Percentiles rank a stretch among this genome's conserved stretches.
phyloP scores from a whole-genome alignment of 352 stramenopile genomes.

The Phytophthora cryptogea region DNA sequence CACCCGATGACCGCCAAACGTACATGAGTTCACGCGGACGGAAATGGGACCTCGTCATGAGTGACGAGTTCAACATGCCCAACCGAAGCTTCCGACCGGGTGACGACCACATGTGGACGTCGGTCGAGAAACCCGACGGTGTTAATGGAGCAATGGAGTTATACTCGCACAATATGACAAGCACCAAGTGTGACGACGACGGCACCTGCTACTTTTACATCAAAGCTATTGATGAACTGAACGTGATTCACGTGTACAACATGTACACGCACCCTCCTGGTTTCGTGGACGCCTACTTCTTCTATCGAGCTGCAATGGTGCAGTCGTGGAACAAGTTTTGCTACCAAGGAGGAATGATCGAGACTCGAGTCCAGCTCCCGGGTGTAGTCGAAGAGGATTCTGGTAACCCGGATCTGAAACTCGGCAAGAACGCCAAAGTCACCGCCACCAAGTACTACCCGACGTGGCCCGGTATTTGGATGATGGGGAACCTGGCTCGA shows the following conservation, averaged over 20 bases:
- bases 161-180: slow-evolving; percentile 87
- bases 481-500: slow-evolving; percentile 94
- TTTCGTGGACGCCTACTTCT: slow-evolving; percentile 54
- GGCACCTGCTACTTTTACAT: slow-evolving; percentile 60
- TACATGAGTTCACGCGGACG: slow-evolving; percentile 53
- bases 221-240: slow-evolving; percentile 40
- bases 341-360: slow-evolving; percentile 85
- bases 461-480: slow-evolving; percentile 6
- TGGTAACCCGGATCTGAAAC: slow-evolving; percentile 46
- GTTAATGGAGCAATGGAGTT: slow-evolving; percentile 90
- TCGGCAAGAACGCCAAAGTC: slow-evolving; percentile 55
- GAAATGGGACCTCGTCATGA: slow-evolving; percentile 86
- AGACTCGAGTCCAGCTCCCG: slow-evolving; percentile 89
- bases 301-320: slow-evolving; percentile 81
- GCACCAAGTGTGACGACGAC: slow-evolving; percentile 47
- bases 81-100: slow-evolving; percentile 91
- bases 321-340: slow-evolving; percentile 76
- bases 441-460: slow-evolving; percentile 68
- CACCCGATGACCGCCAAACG: slow-evolving; percentile 34
- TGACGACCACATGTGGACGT: slow-evolving; percentile 93
- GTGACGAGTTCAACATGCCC: slow-evolving; percentile 93
- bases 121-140: slow-evolving; percentile 93
- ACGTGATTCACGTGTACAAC: slow-evolving; percentile 59
- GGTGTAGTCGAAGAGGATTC: slow-evolving; percentile 57
- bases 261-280: slow-evolving; percentile 54